These are phyloP conservation scores for Morella rubra DNA, from an alignment of 306 rosid genomes.

Conservation along the genomic window DNA sequence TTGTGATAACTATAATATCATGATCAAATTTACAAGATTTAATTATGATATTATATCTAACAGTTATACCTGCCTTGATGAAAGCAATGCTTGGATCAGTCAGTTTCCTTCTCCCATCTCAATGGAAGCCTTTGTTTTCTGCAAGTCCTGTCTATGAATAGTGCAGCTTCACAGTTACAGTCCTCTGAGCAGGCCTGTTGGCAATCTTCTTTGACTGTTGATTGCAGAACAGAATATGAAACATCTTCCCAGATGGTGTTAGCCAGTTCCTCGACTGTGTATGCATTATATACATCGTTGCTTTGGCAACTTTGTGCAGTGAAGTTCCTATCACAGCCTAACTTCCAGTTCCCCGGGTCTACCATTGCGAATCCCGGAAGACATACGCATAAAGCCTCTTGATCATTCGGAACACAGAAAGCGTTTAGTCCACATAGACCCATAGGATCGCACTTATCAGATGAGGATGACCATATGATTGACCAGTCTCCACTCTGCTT, in stretches of 20 bases:
- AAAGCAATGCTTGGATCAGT: background rate
- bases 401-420: background rate
- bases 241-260: background rate
- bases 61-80: background rate
- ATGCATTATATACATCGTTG: background rate
- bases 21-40: no score
- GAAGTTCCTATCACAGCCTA: background rate
- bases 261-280: background rate
- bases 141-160: background rate
- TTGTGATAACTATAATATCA: no score
- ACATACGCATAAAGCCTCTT: background rate
- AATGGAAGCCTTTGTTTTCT: background rate
- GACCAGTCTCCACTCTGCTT: background rate
- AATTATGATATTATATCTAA: no score
- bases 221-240: background rate
- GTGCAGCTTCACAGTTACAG: background rate
- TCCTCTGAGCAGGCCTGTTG: background rate
- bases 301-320: background rate
- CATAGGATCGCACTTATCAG: background rate
- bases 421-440: background rate
- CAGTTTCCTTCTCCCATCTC: background rate
- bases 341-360: background rate
- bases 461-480: background rate
- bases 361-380: background rate
- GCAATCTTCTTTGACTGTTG: background rate